These are phyloP conservation scores for Candida piceae DNA, from an alignment of 805 yeast species.

Conservation along the genomic window DNA sequence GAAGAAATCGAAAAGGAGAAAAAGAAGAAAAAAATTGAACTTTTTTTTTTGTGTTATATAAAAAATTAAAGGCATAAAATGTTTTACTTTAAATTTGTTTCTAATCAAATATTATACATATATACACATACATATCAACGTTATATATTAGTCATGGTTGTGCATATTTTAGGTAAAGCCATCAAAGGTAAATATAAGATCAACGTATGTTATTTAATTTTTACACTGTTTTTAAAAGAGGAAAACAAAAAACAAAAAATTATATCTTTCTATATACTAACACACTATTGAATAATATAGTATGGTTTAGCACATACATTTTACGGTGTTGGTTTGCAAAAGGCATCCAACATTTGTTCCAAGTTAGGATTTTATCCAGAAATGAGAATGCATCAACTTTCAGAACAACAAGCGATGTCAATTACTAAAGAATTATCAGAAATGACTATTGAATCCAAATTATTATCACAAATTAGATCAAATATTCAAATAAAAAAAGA, in stretches of 20 bases:
- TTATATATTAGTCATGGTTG: conserved; percentile 36
- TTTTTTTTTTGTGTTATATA: no score
- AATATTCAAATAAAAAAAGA: conserved; percentile 75
- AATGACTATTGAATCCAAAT: conserved; percentile 76
- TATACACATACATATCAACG: no score
- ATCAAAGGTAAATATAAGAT: conserved; percentile 37
- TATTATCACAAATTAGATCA: conserved; percentile 65
- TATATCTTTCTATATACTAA: no score
- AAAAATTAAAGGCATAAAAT: no score
- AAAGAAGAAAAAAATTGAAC: no score
- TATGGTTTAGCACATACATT: conserved; percentile 72
- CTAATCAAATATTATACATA: no score
- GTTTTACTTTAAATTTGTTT: no score
- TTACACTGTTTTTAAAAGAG: no score
- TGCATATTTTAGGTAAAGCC: conserved; percentile 48
- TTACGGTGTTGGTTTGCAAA: conserved; percentile 77
- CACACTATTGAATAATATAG: conserved; percentile 6
- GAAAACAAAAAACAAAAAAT: no score
- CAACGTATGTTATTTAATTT: conserved; percentile 30
- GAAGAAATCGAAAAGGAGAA: no score
- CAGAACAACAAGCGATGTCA: conserved; percentile 81
- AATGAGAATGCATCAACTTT: conserved; percentile 90
- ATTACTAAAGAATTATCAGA: conserved; percentile 83
- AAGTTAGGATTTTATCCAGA: conserved; percentile 86
- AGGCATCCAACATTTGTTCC: conserved; percentile 75